A percentile compares a stretch with the other conserved stretches of the same genome.
Evolutionary conservation across 192 early-diverging fungal species (phyloP).

Genomic region (Rhizophagus sp.): DNA sequence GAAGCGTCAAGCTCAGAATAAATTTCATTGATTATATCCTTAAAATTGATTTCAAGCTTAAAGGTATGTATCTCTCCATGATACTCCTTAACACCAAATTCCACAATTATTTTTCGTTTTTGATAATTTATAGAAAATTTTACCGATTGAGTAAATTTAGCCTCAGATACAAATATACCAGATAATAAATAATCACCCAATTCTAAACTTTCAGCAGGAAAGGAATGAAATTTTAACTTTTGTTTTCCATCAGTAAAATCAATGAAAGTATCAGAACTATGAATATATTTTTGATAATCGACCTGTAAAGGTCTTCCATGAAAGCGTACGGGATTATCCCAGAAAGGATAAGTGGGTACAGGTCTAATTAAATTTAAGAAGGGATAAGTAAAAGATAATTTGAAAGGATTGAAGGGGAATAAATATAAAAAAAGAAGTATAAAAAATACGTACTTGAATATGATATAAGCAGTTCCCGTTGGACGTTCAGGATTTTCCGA

Average conservation of each 20-base stretch:
- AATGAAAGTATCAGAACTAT: not conserved
- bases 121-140: slow-evolving; percentile 31
- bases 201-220: slow-evolving; percentile 20
- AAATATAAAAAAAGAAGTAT: no score
- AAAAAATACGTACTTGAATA: slow-evolving; percentile 23
- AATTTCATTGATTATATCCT: slow-evolving; percentile 33
- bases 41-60: slow-evolving; percentile 39
- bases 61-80: not conserved
- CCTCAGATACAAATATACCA: slow-evolving; percentile 34
- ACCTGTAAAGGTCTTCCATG: slow-evolving; percentile 33
- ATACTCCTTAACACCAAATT: slow-evolving; percentile 31
- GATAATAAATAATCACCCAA: slow-evolving; percentile 30
- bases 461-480: slow-evolving; percentile 21
- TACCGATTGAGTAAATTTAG: not conserved
- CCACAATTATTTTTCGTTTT: slow-evolving; percentile 28
- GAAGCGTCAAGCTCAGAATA: slow-evolving; percentile 29
- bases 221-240: not conserved
- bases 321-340: slow-evolving; percentile 17
- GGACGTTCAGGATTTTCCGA: not conserved
- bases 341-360: not conserved
- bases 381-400: no score
- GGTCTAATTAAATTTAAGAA: slow-evolving; percentile 5
- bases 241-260: not conserved
- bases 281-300: not conserved
- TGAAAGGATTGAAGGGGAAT: no score